A percentile compares a stretch with the other conserved stretches of the same genome.
phyloP scores from a whole-genome alignment of 257 asterid species.

The Henckelia pumila region DNA sequence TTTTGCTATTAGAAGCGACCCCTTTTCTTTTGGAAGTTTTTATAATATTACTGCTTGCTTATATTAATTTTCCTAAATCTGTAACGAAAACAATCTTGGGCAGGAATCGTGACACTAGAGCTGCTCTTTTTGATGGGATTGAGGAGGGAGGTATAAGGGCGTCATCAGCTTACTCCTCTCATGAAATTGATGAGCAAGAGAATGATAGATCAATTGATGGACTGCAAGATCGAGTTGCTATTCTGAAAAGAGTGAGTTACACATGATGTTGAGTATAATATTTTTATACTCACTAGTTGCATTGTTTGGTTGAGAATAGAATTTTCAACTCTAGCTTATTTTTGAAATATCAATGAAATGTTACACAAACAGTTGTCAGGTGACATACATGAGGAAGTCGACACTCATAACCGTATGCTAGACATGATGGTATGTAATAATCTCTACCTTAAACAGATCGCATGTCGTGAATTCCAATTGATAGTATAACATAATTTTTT shows the following conservation, averaged over 20 bases:
- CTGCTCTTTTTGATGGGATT: conserved; percentile 87
- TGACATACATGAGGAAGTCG: conserved; percentile 92
- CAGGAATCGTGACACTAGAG: conserved; percentile 76
- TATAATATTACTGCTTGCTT: neutral
- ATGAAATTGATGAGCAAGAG: conserved; percentile 93
- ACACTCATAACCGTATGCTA: conserved; percentile 70
- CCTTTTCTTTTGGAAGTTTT: neutral
- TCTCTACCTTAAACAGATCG: neutral
- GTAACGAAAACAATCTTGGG: neutral
- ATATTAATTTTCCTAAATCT: neutral
- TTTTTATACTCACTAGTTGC: neutral
- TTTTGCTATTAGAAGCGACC: conserved; percentile 5
- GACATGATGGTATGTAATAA: conserved; percentile 79
- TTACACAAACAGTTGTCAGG: conserved; percentile 66
- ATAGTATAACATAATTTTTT: neutral
- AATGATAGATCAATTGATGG: conserved; percentile 78
- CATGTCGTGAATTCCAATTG: neutral
- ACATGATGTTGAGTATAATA: neutral
- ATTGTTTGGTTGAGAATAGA: conserved; percentile 3
- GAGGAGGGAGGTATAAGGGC: conserved; percentile 96
- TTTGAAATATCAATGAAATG: conserved; percentile 6
- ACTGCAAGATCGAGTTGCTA: conserved; percentile 74
- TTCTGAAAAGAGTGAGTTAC: conserved; percentile 73
- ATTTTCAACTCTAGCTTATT: conserved; percentile 1
- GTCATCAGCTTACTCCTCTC: conserved; percentile 61